Evolutionary conservation across 1,139 yeast genomes (phyloP), one percentile per base, ranked within the genome.

Genomic region (Candida sanyaensis): DNA sequence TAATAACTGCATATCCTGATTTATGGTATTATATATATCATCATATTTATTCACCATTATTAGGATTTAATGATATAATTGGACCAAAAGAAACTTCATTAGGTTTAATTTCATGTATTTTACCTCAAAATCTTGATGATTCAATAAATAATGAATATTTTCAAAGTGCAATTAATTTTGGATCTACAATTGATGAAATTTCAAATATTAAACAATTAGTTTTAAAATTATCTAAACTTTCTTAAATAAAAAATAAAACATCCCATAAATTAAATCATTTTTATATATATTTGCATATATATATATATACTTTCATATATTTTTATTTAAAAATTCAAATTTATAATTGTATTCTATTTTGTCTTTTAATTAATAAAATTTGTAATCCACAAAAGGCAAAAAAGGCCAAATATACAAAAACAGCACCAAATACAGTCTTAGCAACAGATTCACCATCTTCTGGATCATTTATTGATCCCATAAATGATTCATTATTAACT

Each of bases 391-490:
- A 93, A 72, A 91, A 92, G 29, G 84, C 74, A 61, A 92, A 86
- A 75, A 91, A 90, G 40, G 75, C 78, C 49, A 84, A 69, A 65
- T 93, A 93, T 10, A 93, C 93, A 52, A 87, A 67, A 6, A 92
- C 97, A 24, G 98, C 97, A 42, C 92, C 86, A 67, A 87, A 88
- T 17, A 93, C 84, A 3, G 98, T 93, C 54, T 81, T 80, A 32
- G 98, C 97, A 41, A 92, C 98, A 71, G 95, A 96, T 54, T 83
- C 83, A 10, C 98, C 98, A 63, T 93, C 93, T 56, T 81, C 88
- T 24, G 99, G 98, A 62, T 92, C 97, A 57, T 78, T 84, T 54
- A 84, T 83, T 37, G 96, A 88, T 6, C 99, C 99, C 73, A 91
- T 86, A 86, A 93, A 86, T 21, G 96, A 79, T 69, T 93, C 98